Evolutionary conservation across 2,329 filamentous ascomycete genomes (phyloP), one percentile per base, ranked within the genome.

Genomic region (Phaeosphaeria sp.): DNA sequence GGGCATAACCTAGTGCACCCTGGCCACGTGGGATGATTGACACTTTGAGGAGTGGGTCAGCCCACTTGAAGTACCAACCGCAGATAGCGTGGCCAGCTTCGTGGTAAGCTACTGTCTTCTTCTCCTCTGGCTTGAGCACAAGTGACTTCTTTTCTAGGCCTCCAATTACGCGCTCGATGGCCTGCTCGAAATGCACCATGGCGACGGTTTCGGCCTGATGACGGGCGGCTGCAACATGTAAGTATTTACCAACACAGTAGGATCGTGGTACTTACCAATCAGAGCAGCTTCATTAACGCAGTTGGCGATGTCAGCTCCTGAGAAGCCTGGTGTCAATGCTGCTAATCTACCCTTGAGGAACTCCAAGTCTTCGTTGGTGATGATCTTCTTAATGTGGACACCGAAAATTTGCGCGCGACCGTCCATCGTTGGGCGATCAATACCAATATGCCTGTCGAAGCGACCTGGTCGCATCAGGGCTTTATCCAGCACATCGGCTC

Each of bases 51-150:
- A 99, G 87, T 18, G 95, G 95, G 72, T 99, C 95, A n/a, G 95
- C 95, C 77, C 91, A 93, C 79, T 92, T 88, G 81, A 99, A 91
- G 83, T 90, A 99, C 95, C 95, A 99, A 57, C 95, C 95, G 77
- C 95, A 99, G 76, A 99, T 96, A 64, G 95, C 95, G 78, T 99
- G 95, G 57, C 95, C 95, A 33, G 95, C 95, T 82, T 99, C 95
- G 80, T 99, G 95, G 79, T 99, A 99, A 5, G 95, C 95, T 44
- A 98, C 95, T 15, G 92, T 96, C 75, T 87, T 90, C 86, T 98
- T 98, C 83, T 99, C 95, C 69, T 93, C 87, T 0, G 95, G 94
- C 66, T 90, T 92, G 54, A 99, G 88, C 36, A 99, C 94, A 43
- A 98, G 83, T 0, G 93, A 97, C 80, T 96, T 98, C 86, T 96